These are phyloP conservation scores for Rhizopus delemar DNA, from an alignment of 371 early-diverging fungal species.

Conservation along the genomic window DNA sequence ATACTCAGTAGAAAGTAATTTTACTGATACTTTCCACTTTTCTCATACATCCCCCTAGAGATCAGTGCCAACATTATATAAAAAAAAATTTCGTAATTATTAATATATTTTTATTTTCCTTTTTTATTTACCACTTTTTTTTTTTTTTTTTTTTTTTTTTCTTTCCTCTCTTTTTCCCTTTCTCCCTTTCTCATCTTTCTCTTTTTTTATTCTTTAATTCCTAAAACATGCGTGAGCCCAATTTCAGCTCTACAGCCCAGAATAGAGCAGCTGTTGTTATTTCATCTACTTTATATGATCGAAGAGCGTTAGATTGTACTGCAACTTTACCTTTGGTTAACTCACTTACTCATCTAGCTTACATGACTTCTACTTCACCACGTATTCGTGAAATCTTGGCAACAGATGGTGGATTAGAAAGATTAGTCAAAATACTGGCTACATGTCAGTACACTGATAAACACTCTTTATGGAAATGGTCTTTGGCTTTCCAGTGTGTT, in stretches of 20 bases:
- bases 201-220: background rate
- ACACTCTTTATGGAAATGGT: constrained; percentile 76
- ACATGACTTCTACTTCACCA: constrained; percentile 78
- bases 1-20: no score
- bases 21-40: no score
- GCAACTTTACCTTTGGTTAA: constrained; percentile 80
- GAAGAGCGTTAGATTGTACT: constrained; percentile 85
- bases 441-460: constrained; percentile 69
- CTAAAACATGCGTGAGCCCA: constrained; percentile 72
- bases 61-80: no score
- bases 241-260: constrained; percentile 71
- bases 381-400: constrained; percentile 77
- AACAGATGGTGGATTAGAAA: constrained; percentile 86
- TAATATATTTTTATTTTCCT: no score
- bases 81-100: no score
- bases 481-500: constrained; percentile 79
- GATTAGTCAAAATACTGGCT: constrained; percentile 76
- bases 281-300: constrained; percentile 84
- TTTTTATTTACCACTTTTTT: no score
- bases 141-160: no score
- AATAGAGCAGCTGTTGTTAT: constrained; percentile 79
- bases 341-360: constrained; percentile 81
- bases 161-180: background rate
- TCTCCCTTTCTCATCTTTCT: background rate
- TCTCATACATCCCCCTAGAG: no score